Conservation (phyloP, 2,329 filamentous ascomycete species). For the Aaosphaeria arxii region DNA sequence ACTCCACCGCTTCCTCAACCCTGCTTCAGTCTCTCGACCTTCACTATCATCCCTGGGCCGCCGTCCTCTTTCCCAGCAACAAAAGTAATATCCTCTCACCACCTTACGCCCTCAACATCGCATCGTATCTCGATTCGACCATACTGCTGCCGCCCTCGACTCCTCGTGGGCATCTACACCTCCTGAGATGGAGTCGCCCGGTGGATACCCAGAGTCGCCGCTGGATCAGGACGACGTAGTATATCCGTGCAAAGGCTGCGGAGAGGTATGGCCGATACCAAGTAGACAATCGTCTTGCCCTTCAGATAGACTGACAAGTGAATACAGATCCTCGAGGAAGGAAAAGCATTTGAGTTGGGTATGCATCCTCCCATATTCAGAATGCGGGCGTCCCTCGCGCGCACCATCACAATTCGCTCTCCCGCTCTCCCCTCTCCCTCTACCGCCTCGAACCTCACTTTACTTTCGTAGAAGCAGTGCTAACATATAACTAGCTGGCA, state of each 20-base stretch:
- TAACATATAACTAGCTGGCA: constrained; percentile 64
- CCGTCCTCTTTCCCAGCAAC: no score
- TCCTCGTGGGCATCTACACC: no score
- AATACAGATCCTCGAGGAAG: constrained; percentile 88
- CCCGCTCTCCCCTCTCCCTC: constrained; percentile 3
- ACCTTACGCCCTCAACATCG: no score
- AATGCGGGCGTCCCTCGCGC: no score
- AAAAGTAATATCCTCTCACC: no score
- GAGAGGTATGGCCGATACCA: constrained; percentile 25
- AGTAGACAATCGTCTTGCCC: constrained; percentile 5
- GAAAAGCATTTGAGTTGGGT: constrained; percentile 98
- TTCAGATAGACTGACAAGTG: no score
- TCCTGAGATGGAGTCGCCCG: constrained; percentile 52
- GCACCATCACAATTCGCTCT: background rate
- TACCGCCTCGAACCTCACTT: background rate
- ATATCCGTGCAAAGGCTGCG: constrained; percentile 65
- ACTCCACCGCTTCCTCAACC: no score
- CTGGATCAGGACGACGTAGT: constrained; percentile 47
- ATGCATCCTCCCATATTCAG: constrained; percentile 35
- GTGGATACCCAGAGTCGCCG: constrained; percentile 52
- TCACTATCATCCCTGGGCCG: no score
- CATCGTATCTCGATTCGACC: no score
- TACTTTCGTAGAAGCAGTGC: constrained; percentile 4
- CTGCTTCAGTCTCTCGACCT: no score
- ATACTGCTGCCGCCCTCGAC: no score